Evolutionary conservation across 2,329 filamentous ascomycete species (phyloP).

Genomic region (Didymella pomorum): DNA sequence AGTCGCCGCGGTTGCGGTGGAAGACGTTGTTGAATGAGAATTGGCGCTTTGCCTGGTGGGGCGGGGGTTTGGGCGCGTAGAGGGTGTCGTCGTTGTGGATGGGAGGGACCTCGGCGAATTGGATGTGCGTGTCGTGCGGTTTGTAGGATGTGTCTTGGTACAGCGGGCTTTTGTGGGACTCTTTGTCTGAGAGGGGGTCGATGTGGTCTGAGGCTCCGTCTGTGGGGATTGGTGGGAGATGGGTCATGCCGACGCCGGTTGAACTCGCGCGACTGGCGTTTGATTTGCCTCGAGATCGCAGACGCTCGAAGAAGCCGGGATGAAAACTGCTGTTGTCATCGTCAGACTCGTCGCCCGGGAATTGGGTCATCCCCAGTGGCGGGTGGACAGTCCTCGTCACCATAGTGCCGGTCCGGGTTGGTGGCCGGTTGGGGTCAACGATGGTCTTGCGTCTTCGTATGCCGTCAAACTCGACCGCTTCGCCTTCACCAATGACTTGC

Average conservation of each 20-base stretch:
- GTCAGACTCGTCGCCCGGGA: slow-evolving; percentile 70
- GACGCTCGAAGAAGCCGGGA: slow-evolving; percentile 57
- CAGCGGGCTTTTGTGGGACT: slow-evolving; percentile 53
- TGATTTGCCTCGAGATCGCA: slow-evolving; percentile 48
- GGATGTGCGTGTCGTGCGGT: slow-evolving; percentile 49
- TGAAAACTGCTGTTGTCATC: slow-evolving; percentile 51
- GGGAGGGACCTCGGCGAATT: slow-evolving; percentile 54
- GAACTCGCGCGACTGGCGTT: slow-evolving; percentile 34
- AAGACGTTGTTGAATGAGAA: slow-evolving; percentile 95
- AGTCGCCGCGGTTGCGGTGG: slow-evolving; percentile 55
- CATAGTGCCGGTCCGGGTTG: slow-evolving; percentile 48
- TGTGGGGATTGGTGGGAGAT: slow-evolving; percentile 31
- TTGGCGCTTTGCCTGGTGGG: slow-evolving; percentile 70
- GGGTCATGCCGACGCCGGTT: slow-evolving; percentile 33
- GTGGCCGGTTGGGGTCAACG: slow-evolving; percentile 52
- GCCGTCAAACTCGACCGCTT: slow-evolving; percentile 90
- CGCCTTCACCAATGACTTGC: slow-evolving; percentile 79
- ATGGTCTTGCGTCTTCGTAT: slow-evolving; percentile 75
- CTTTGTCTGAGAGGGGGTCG: slow-evolving; percentile 47
- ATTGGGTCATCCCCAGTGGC: slow-evolving; percentile 85
- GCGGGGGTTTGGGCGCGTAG: slow-evolving; percentile 65
- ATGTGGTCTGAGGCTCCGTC: slow-evolving; percentile 30
- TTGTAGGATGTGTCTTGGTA: slow-evolving; percentile 60
- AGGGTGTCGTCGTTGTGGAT: slow-evolving; percentile 51
- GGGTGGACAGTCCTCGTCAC: slow-evolving; percentile 68